Evolutionary conservation across 352 stramenopile species (phyloP).

Genomic region (Globisporangium okanoganense): DNA sequence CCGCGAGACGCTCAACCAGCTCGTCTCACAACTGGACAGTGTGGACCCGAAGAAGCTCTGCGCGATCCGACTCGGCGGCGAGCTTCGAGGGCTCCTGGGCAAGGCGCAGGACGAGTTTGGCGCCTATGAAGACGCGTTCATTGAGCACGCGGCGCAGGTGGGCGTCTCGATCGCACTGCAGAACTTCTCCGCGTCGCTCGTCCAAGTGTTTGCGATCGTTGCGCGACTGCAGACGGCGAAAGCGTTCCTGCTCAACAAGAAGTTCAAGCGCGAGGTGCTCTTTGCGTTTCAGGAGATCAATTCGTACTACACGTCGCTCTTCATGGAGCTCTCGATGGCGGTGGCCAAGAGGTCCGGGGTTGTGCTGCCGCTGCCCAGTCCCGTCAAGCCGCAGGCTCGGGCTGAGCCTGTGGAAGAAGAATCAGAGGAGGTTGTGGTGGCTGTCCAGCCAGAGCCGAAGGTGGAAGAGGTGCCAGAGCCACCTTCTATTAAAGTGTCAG

Average conservation of each 20-base stretch:
- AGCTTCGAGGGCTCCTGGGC: conserved; percentile 70
- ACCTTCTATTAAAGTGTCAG: background rate
- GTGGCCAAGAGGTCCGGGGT: conserved; percentile 48
- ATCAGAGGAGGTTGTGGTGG: background rate
- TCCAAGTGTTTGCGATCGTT: conserved; percentile 50
- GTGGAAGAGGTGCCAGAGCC: conserved; percentile 1
- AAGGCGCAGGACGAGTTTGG: conserved; percentile 78
- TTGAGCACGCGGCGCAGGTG: conserved; percentile 41
- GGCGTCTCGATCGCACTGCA: conserved; percentile 69
- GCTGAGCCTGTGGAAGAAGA: conserved; percentile 14
- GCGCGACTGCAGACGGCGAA: conserved; percentile 53
- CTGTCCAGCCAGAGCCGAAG: background rate
- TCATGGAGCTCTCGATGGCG: conserved; percentile 80
- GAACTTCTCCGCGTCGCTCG: conserved; percentile 66
- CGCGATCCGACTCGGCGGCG: conserved; percentile 57
- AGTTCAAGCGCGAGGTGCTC: conserved; percentile 67
- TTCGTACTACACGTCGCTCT: conserved; percentile 80
- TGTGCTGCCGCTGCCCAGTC: conserved; percentile 44
- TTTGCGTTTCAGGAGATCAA: conserved; percentile 87
- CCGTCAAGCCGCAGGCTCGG: conserved; percentile 17
- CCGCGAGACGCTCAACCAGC: conserved; percentile 32
- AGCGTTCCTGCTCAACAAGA: conserved; percentile 65
- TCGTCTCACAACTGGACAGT: conserved; percentile 53
- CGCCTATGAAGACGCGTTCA: conserved; percentile 58
- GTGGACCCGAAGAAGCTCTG: conserved; percentile 61